Evolutionary conservation across 2,329 filamentous ascomycete species (phyloP).

Genomic region (Periconia sp.): DNA sequence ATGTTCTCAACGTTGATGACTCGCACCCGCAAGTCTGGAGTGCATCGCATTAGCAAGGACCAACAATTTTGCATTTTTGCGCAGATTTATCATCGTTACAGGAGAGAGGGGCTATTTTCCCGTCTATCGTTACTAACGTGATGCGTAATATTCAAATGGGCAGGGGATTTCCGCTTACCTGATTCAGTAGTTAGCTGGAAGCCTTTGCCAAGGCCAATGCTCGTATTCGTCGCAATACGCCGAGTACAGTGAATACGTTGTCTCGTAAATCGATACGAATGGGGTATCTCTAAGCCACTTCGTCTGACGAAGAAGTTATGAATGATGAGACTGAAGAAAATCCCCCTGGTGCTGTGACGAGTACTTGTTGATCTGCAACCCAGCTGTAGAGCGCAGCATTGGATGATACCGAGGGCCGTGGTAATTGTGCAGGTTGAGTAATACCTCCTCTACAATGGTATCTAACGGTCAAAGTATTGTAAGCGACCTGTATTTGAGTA

Average conservation of each 20-base stretch:
- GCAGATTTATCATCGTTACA: background rate
- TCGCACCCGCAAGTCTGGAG: background rate
- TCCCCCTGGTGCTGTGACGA: too few relatives aligned
- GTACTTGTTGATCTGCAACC: too few relatives aligned
- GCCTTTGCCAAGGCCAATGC: background rate
- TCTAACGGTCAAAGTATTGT: too few relatives aligned
- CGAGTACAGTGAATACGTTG: conserved; percentile 20
- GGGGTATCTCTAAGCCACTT: conserved; percentile 26
- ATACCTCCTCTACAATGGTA: too few relatives aligned
- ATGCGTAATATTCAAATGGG: conserved; percentile 18
- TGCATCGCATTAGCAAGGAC: too few relatives aligned
- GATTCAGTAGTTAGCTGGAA: conserved; percentile 8
- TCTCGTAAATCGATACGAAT: conserved; percentile 27
- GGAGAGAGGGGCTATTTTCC: conserved; percentile 15
- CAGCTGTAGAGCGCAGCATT: too few relatives aligned
- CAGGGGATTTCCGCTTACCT: conserved; percentile 1
- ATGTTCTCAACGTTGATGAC: background rate
- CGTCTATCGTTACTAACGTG: conserved; percentile 22
- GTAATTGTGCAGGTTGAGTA: too few relatives aligned
- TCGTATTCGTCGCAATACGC: conserved; percentile 14
- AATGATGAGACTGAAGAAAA: too few relatives aligned
- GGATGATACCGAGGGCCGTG: too few relatives aligned
- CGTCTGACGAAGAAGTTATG: conserved; percentile 24
- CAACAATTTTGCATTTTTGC: background rate
- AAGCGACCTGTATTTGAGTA: too few relatives aligned